These are phyloP conservation scores for Camelina hispida DNA, from an alignment of 345 rosid genomes.

Conservation along the genomic window DNA sequence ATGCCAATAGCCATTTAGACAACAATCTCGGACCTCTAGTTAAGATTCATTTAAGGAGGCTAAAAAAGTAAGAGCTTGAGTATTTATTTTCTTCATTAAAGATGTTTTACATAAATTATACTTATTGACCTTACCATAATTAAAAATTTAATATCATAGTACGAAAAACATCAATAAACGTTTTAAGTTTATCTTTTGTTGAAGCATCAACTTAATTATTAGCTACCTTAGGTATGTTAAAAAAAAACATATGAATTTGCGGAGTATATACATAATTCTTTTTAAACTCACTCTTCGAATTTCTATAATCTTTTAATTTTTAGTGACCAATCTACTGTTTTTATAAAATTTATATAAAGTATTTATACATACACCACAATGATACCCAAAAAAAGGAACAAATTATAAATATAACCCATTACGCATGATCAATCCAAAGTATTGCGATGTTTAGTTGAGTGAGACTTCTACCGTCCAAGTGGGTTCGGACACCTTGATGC, in stretches of 20 bases:
- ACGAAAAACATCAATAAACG: not conserved
- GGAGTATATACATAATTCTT: not conserved
- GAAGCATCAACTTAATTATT: too few relatives aligned
- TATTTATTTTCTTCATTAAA: not conserved
- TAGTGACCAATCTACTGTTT: not conserved
- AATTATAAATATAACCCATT: constrained; percentile 5
- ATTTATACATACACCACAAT: too few relatives aligned
- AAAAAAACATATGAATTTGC: not conserved
- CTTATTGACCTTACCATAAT: not conserved
- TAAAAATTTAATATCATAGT: not conserved
- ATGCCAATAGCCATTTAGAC: not conserved
- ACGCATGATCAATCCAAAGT: too few relatives aligned
- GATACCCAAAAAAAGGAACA: too few relatives aligned
- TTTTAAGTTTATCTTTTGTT: not conserved
- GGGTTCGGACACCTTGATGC: constrained; percentile 40
- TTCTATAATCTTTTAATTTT: not conserved
- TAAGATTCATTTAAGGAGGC: not conserved
- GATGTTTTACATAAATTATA: not conserved
- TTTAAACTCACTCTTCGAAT: not conserved
- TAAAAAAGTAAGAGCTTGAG: not conserved
- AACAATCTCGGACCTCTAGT: constrained; percentile 11
- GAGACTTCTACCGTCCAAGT: constrained; percentile 44
- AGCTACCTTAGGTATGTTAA: too few relatives aligned
- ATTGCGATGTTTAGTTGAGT: constrained; percentile 31
- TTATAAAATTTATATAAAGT: not conserved